Conservation (phyloP, 1,139 yeast species). For the Scheffersomyces illinoinensis region DNA sequence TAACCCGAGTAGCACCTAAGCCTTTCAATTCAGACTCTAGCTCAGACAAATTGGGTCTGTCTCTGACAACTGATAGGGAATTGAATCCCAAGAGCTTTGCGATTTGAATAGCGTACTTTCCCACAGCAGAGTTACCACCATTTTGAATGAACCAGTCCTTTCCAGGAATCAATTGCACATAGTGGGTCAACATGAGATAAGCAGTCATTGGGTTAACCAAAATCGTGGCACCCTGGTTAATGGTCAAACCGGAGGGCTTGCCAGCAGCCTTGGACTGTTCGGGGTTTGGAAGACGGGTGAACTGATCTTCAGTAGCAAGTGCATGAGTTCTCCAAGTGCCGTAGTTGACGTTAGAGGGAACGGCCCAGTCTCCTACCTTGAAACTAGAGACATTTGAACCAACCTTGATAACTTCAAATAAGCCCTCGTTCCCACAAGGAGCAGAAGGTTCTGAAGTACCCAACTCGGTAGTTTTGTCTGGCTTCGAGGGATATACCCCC, state of each 20-base stretch:
- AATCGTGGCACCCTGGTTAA: constrained; percentile 83
- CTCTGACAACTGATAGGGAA: constrained; percentile 85
- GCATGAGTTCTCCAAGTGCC: constrained; percentile 97
- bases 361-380: constrained; percentile 82
- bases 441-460: constrained; percentile 66
- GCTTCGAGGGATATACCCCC: constrained; percentile 91
- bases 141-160: constrained; percentile 93
- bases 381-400: constrained; percentile 58
- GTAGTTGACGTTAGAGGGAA: constrained; percentile 78
- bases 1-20: constrained; percentile 82
- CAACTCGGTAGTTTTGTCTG: constrained; percentile 49
- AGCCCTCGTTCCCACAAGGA: constrained; percentile 92
- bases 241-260: constrained; percentile 41
- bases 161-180: constrained; percentile 60
- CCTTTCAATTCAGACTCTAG: constrained; percentile 58
- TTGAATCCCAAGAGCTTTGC: constrained; percentile 77
- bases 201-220: constrained; percentile 94
- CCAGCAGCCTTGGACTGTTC: constrained; percentile 32
- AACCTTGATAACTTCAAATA: constrained; percentile 75
- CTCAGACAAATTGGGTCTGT: constrained; percentile 71
- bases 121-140: constrained; percentile 96
- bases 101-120: constrained; percentile 89
- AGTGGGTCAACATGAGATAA: constrained; percentile 79
- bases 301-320: constrained; percentile 47
- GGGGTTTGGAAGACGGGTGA: constrained; percentile 55